Base-by-base conservation (phyloP, 1,139 yeast genomes). In the Oligophagozyma castellii region DNA sequence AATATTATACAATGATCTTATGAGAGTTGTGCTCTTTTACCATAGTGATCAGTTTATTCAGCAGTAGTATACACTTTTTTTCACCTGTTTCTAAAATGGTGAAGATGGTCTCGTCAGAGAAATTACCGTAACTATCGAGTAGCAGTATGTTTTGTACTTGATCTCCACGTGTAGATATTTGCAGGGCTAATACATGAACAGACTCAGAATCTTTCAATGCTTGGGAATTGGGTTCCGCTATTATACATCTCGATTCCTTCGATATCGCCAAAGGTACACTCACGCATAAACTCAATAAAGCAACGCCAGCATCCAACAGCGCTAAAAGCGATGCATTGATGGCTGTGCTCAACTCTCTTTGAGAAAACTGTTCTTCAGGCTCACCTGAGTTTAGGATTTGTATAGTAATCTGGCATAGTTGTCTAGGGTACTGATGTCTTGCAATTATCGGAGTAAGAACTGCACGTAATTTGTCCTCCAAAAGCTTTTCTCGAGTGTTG, bases 401-500 rank as follows among this genome's bases (percentile, higher is more conserved):
- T n/a, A 80, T 73, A 16, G 80, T 89, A 3, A 89, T 64, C 48
- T 84, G 95, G 22, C 89, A 72, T 29, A 84, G 62, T 41, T 83
- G 84, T 35, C 95, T 65, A 1, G 98, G 95, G 47, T 79, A 76
- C 37, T 70, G 58, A 35, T 67, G 65, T n/a, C 80, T 63, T 16
- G 76, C 59, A 2, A 89, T 66, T 5, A 73, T 62, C 5, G 76
- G 63, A 19, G 73, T 67, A 22, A 86, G 49, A 3, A 81, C 67
- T 3, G 72, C 58, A 30, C 76, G 63, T 22, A 92, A 47, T 39
- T 75, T 70, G 41, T 77, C 84, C 45, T 79, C 94, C 24, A 89
- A 44, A 2, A 73, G 56, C 35, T 75, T 73, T 46, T 89, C 96
- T 44, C 94, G 62, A 0, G 95, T 79, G 14, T 58, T 59, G 3